Evolutionary conservation across 768 basidiomycete genomes (phyloP), one percentile per base, ranked within the genome.

Genomic region (Calocera viscosa): DNA sequence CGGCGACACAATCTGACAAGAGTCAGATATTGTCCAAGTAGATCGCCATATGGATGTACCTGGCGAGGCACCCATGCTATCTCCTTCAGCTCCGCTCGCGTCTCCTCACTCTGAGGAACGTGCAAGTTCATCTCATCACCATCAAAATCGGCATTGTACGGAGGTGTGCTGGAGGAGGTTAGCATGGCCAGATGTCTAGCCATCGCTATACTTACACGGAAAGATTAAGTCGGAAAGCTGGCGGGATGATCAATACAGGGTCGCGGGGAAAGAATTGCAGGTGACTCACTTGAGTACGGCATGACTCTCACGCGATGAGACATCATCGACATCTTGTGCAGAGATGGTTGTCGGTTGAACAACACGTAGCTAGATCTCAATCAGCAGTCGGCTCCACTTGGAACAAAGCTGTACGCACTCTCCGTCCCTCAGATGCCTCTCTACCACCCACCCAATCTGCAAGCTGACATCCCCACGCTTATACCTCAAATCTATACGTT

Each of bases 251-350:
- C 43, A 66, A 40, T 16, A 35, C 22, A 72, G 68, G 22, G 72
- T 66, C 34, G 39, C 65, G 1, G 22, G 5, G 28, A 38, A 8
- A 66, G 53, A 28, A n/a, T n/a, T n/a, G n/a, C 32, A 40, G 33
- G 2, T 14, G 8, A 83, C 92, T 76, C 73, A 94, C 92, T 98
- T 24, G 94, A 98, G 77, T 98, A 97, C 14, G 91, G 90, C 94
- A 98, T 96, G 68, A 98, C 79, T 73, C 90, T 92, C 33, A 98
- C 91, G 38, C 94, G 86, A 79, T 98, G 96, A 76, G 91, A 91
- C 96, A 98, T 98, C 96, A 98, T 98, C 82, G 93, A 95, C 96
- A 98, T 98, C 78, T 99, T 99, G 77, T 99, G 96, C 76, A 98
- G 78, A 83, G 87, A 90, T 12, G 96, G 96, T 75, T 99, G 96